Base-by-base conservation (phyloP, 1,139 yeast genomes). In the Geotrichum fermentans region DNA sequence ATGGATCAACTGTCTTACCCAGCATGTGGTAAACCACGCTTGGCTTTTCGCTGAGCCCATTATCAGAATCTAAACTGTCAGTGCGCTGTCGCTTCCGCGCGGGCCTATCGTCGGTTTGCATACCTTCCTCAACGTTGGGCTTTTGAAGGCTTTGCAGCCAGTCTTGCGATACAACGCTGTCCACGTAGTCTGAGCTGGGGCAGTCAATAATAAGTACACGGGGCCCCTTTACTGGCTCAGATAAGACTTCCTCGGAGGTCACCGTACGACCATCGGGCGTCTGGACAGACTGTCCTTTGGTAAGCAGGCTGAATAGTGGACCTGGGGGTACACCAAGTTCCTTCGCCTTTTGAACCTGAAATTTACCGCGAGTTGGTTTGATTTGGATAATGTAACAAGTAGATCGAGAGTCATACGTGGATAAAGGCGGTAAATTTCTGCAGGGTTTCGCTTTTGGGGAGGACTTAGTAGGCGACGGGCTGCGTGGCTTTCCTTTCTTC, bases 301-400 rank as follows among this genome's bases (percentile, higher is more conserved):
- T 74, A 48, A 92, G 72, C 17, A 71, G 64, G 13, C 81, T 75
- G 62, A 72, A 87, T 34, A 74, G 63, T 4, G 73, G 69, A 0
- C 95, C 92, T 1, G 79, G 78, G 29, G 82, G 82, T 3, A 92
- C 76, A 0, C 94, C 92, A 24, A 89, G 68, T 33, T 69, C 77
- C 32, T 67, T 71, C 0, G 97, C 97, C 58, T 74, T 79, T 6
- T 71, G 68, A 0, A 79, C 78, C 54, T 80, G 73, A 60, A 94
- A 92, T 60, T 77, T 83, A 0, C 99, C 98, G 58, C 96, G 72
- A 0, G 79, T 70, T 0, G 94, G 82, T 34, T 77, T 70, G 40
- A 87, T 76, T 33, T 79, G 74, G 4, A 92, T 71, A 21, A 85
- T 72, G 64, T 84, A 90, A 55, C 78, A 81, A 1, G 83, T 71